Evolutionary conservation across 129 eudicot genomes (phyloP), one percentile per base, ranked within the genome.

Genomic region (Calendula officinalis): DNA sequence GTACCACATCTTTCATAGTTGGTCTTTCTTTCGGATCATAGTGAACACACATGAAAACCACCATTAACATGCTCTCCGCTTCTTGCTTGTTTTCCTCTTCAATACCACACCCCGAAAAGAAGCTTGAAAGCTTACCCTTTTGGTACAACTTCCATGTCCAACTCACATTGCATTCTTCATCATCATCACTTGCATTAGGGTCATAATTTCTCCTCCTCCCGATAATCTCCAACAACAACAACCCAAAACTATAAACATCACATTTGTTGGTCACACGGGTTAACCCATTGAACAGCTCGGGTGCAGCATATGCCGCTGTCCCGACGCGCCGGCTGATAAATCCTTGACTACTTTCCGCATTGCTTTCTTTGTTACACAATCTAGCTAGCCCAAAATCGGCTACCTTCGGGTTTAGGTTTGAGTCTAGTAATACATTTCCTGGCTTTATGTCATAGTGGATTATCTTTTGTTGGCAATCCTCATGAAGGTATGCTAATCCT

Each of bases 391-490:
- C 60, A 3, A 54, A 54, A 54, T 54, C 60, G 3, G 60, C 39
- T 8, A 54, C 60, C 32, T 54, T 54, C 3, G 60, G 39, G 60
- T 54, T 54, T 54, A 54, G 16, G 0, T 54, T 54, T 8, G 60
- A 54, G 8, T 54, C 60, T 54, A 54, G 8, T 11, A 54, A 54
- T 27, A 54, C 39, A 54, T 54, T 54, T 7, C 15, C 60, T 9
- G 60, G 60, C 38, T 54, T 54, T 54, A 54, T 54, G 40, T 54
- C 60, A 54, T 54, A 54, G 39, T 54, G 60, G 4, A 54, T 54
- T 54, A 54, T 54, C 7, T 54, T 54, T 11, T 54, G 60, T 9
- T 54, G 39, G 15, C 60, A 54, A 3, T 54, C 60, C 12, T 54
- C 60, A 54, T 54, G 60, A 1, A 54, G 39, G 5, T 49, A 49